Base-by-base conservation (phyloP, 2,329 filamentous ascomycete species). In the Colletotrichum truncatum region DNA sequence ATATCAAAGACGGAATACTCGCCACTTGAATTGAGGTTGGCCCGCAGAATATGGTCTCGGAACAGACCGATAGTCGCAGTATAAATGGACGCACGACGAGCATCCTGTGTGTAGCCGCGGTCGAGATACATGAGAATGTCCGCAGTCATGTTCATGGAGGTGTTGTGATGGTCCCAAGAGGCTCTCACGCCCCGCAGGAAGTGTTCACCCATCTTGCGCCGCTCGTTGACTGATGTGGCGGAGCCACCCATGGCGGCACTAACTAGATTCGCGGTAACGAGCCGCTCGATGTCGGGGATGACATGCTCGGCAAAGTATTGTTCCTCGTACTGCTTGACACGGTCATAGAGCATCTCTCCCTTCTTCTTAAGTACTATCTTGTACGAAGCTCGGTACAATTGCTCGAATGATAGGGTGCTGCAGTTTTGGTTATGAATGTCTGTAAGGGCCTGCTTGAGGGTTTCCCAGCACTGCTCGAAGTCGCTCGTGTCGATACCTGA, bases 101-200 rank as follows among this genome's bases (percentile, higher is more conserved):
- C 73, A 68, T 97, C 93, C 34, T 89, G 84, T 52, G 89, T 91
- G 73, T 92, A 94, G 26, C 94, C 90, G 52, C 94, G 91, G 75
- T 99, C 95, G 84, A 99, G 93, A 74, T 98, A 98, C 94, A 98
- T 98, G 54, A 98, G 84, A 30, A 98, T 93, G 76, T 98, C 96
- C 4, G 94, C 94, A 53, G 93, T 91, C 95, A 98, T 98, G 74
- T 93, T 94, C 93, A 97, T 97, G 45, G 92, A 94, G 61, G 92
- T 87, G 74, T 94, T 93, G 74, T 99, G 94, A 68, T 97, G 92
- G 66, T 94, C 89, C 93, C 94, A 99, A 3, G 90, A 89, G 63
- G 89, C 85, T 70, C 91, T 91, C 12, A 98, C 78, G 0, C 89
- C 91, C 59, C 87, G 88, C 64, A 99, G 79, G 69, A 98, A 97